These are phyloP conservation scores for Ilyonectria mors-panacis DNA, from an alignment of 2,329 filamentous ascomycete genomes.

Conservation along the genomic window DNA sequence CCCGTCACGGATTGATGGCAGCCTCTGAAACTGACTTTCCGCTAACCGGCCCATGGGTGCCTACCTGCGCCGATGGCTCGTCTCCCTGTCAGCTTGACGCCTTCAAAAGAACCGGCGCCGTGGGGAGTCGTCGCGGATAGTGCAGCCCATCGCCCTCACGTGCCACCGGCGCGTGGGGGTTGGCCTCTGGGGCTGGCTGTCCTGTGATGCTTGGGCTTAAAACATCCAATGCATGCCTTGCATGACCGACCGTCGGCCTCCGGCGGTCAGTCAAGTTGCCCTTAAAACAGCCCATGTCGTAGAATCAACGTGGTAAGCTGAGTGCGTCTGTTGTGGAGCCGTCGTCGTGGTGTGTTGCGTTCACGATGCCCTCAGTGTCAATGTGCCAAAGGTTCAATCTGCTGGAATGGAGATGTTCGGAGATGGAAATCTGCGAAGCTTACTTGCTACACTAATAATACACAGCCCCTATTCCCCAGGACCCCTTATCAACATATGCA, in stretches of 20 bases:
- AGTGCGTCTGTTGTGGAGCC: not conserved
- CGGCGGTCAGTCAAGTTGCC: conserved; percentile 13
- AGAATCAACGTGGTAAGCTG: not conserved
- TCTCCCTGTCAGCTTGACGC: conserved; percentile 1
- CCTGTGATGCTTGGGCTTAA: conserved; percentile 9
- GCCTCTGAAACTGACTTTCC: conserved; percentile 13
- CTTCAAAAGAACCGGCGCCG: conserved; percentile 10
- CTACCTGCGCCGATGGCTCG: not conserved
- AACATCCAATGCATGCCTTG: not conserved
- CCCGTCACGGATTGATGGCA: conserved; percentile 5
- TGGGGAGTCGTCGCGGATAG: conserved; percentile 25
- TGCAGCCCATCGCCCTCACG: conserved; percentile 44
- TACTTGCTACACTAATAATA: not conserved
- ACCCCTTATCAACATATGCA: not conserved
- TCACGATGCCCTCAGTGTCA: conserved; percentile 8
- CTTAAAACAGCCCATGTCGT: conserved; percentile 10
- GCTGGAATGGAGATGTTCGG: conserved; percentile 6
- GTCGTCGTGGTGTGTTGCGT: conserved; percentile 6
- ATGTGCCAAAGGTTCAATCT: not conserved
- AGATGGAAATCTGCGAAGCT: not conserved
- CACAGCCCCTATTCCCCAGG: conserved; percentile 4
- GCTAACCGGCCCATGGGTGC: conserved; percentile 16
- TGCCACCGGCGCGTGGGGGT: conserved; percentile 41
- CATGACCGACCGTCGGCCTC: not conserved
- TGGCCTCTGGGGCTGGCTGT: not conserved